phyloP scores from a whole-genome alignment of 768 basidiomycete species.

The Cystobasidium onofrii region DNA sequence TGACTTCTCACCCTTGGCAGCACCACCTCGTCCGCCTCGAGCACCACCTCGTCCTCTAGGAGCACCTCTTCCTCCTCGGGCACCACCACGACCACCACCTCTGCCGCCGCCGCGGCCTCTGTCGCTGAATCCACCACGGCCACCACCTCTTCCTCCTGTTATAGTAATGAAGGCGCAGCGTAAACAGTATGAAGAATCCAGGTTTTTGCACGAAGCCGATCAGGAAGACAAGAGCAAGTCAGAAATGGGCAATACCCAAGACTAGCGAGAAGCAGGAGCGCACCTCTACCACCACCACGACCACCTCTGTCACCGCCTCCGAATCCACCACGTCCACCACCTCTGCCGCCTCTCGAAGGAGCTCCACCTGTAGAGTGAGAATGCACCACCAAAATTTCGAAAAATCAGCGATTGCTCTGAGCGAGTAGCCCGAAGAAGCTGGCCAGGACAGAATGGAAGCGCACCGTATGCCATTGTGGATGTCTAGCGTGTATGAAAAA shows the following conservation, averaged over 20 bases:
- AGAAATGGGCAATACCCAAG: background rate
- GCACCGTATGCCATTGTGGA: slow-evolving; percentile 36
- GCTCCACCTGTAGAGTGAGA: background rate
- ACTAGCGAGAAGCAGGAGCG: background rate
- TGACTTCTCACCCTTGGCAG: slow-evolving; percentile 8
- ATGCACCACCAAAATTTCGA: slow-evolving; percentile 2
- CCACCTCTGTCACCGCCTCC: background rate
- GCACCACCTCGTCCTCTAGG: slow-evolving; percentile 42
- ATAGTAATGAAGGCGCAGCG: background rate
- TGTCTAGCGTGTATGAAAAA: too few species aligned
- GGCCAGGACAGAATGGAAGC: background rate
- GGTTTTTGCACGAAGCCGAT: background rate
- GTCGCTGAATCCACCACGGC: slow-evolving; percentile 32
- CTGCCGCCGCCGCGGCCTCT: slow-evolving; percentile 31
- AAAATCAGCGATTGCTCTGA: slow-evolving; percentile 12
- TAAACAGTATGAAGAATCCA: background rate
- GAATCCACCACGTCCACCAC: slow-evolving; percentile 26
- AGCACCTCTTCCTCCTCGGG: slow-evolving; percentile 36
- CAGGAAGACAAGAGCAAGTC: background rate
- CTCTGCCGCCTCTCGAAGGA: slow-evolving; percentile 21
- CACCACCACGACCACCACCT: slow-evolving; percentile 45
- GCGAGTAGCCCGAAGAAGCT: background rate
- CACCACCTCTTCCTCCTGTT: slow-evolving; percentile 16
- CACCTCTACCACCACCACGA: slow-evolving; percentile 28
- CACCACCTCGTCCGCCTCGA: slow-evolving; percentile 32